Evolutionary conservation across 2,329 filamentous ascomycete species (phyloP).

Genomic region (Biscogniauxia marginata): DNA sequence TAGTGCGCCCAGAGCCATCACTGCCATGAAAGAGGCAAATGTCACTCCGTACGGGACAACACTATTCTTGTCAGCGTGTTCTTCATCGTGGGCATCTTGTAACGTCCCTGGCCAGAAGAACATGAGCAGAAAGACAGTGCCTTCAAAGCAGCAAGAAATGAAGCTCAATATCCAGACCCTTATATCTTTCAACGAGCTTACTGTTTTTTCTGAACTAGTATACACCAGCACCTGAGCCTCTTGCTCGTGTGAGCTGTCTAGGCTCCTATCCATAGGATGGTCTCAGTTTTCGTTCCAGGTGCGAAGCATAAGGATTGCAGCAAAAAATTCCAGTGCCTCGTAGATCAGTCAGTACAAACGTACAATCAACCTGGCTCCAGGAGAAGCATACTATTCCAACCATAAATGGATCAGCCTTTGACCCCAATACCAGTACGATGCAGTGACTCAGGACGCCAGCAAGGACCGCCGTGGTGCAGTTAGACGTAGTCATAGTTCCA

Average conservation of each 20-base stretch:
- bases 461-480: conserved; percentile 51
- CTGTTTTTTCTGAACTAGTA: neutral
- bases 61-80: conserved; percentile 7
- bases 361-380: neutral
- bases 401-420: conserved; percentile 50
- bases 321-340: conserved; percentile 26
- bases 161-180: conserved; percentile 34
- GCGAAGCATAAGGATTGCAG: conserved; percentile 30
- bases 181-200: conserved; percentile 15
- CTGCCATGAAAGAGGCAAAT: conserved; percentile 58
- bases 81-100: conserved; percentile 27
- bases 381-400: conserved; percentile 34
- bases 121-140: conserved; percentile 33
- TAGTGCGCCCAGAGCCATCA: conserved; percentile 58
- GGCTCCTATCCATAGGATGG: neutral
- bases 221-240: neutral
- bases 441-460: conserved; percentile 50
- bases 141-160: conserved; percentile 35
- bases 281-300: conserved; percentile 33
- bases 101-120: conserved; percentile 35
- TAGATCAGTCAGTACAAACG: neutral
- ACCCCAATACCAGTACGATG: conserved; percentile 44
- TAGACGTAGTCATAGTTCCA: conserved; percentile 48
- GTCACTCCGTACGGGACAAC: conserved; percentile 47
- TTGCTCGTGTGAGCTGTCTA: neutral